Conservation (phyloP, 2,329 filamentous ascomycete species). For the Moelleriella libera region DNA sequence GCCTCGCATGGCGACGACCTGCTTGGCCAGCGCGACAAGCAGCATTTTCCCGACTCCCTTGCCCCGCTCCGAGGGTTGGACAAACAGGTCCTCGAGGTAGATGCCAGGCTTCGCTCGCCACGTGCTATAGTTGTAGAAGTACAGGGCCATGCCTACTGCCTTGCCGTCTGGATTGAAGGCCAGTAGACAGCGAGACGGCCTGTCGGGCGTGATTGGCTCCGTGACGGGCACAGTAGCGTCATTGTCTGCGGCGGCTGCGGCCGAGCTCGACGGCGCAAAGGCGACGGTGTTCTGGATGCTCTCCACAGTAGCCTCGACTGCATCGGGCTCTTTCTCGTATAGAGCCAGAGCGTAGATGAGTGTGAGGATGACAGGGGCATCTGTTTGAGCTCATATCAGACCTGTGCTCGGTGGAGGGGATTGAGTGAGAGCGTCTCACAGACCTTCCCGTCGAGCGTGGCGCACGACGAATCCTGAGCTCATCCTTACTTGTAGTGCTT, state of each 20-base stretch:
- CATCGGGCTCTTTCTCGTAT: conserved; percentile 66
- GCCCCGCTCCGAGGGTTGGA: conserved; percentile 54
- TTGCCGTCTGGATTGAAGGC: conserved; percentile 35
- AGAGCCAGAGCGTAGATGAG: conserved; percentile 76
- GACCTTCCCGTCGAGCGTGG: conserved; percentile 47
- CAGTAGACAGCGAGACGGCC: conserved; percentile 65
- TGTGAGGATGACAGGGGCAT: conserved; percentile 65
- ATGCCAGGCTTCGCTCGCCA: conserved; percentile 82
- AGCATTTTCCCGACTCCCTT: conserved; percentile 69
- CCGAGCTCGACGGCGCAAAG: conserved; percentile 43
- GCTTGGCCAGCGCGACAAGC: conserved; percentile 62
- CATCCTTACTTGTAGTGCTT: conserved; percentile 1
- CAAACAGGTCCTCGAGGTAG: conserved; percentile 89
- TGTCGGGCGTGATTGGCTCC: conserved; percentile 37
- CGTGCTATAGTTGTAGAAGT: conserved; percentile 92
- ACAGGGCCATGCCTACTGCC: conserved; percentile 66
- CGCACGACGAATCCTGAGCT: conserved; percentile 7
- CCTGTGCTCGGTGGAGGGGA: too few relatives aligned
- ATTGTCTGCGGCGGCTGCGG: conserved; percentile 19
- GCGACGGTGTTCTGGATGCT: conserved; percentile 63
- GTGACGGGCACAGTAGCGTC: conserved; percentile 23
- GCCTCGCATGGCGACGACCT: conserved; percentile 59
- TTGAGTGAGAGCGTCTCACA: neutral
- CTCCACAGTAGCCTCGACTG: conserved; percentile 66
- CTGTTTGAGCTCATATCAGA: conserved; percentile 25